Base-by-base conservation (phyloP, 2,329 filamentous ascomycete species). In the Epichloe glyceriae region DNA sequence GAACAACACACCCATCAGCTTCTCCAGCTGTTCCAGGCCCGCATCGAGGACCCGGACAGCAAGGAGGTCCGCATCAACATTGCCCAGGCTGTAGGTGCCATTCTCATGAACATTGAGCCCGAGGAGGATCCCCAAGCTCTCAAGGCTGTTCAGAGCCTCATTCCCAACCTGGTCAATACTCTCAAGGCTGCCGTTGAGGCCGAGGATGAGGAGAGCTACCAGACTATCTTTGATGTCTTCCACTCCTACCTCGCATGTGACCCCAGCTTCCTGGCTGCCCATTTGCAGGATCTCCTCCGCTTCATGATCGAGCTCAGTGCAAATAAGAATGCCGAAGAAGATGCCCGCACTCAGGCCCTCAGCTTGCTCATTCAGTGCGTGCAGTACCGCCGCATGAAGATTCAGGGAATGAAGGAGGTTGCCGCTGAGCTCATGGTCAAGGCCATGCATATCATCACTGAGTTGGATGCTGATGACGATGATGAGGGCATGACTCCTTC, bases 201-300 rank as follows among this genome's bases (percentile, higher is more conserved):
- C 52, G 79, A 80, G 52, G 86, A 96, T 60, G 90, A 96, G 60
- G 90, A 95, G 64, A 85, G 86, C 65, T 83, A 86, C 59, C 88
- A 91, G 74, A 83, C 91, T 64, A 82, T 88, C 26, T 98, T 97
- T 60, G 93, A 97, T 66, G 89, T 95, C 58, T 95, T 97, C 79
- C 93, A 97, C 73, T 93, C 88, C 47, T 83, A 96, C 61, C 79
- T 98, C 50, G 86, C 86, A 56, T 95, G 88, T 66, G 91, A 96
- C 65, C 85, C 88, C 33, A 80, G 87, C 45, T 79, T 97, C 47
- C 74, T 97, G 49, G 86, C 84, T 57, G 76, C 80, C 50, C 90
- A 96, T 71, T 88, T 98, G 63, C 88, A 85, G 64, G 88, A 96
- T 61, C 78, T 98, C 8, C 77, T 96, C 54, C 80, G 86, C 59